These are phyloP conservation scores for Theobroma cacao DNA, from an alignment of 345 rosid genomes.

Conservation along the genomic window DNA sequence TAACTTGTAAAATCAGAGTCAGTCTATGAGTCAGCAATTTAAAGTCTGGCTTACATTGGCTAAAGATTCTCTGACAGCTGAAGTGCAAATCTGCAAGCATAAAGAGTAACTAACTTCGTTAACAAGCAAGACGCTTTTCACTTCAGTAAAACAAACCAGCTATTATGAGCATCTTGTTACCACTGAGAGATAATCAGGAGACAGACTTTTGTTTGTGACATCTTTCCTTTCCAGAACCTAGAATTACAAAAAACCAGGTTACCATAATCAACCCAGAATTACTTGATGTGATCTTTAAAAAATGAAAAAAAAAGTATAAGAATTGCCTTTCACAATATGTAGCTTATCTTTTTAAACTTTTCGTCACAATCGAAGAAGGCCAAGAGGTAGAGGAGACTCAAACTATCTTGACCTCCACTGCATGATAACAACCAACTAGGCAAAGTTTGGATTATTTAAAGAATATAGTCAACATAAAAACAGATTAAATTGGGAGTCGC, in stretches of 20 bases:
- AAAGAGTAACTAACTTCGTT: background rate
- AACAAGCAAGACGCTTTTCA: background rate
- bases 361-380: background rate
- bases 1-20: constrained; percentile 39
- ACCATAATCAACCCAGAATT: background rate
- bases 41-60: constrained; percentile 71
- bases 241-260: constrained; percentile 17
- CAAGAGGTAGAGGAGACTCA: background rate
- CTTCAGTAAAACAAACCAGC: background rate
- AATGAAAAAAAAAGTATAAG: background rate
- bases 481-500: background rate
- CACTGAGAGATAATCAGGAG: constrained; percentile 64
- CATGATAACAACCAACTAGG: background rate
- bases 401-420: background rate
- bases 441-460: background rate
- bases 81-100: constrained; percentile 73
- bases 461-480: background rate
- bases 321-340: background rate
- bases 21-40: constrained; percentile 33
- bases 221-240: constrained; percentile 75
- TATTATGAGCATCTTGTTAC: constrained; percentile 26
- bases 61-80: constrained; percentile 83
- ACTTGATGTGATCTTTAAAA: background rate
- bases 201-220: constrained; percentile 35
- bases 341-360: background rate